Evolutionary conservation across 495 filamentous ascomycete species (phyloP), one percentile per base, ranked within the genome.

Genomic region (Neurospora tetrasperma): DNA sequence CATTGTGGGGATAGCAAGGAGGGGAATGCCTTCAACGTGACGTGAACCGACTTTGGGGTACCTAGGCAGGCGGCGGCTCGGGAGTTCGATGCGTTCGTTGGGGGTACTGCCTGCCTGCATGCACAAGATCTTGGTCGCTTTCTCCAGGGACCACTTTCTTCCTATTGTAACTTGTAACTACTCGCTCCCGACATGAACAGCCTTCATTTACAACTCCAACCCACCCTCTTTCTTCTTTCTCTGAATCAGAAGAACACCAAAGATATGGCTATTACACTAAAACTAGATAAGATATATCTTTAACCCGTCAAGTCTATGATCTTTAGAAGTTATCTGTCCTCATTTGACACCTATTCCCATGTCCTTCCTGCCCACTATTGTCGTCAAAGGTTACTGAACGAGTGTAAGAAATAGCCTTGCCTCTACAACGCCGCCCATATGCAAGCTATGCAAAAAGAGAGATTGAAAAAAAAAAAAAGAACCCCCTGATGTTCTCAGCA

Each of bases 401-500:
- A 66, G 54, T 66, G 54, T 66, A 66, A 66, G 54, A 66, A 66
- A 66, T 66, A 59, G 54, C 54, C 54, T 66, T 66, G 23, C 54
- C 14, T 38, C 54, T 31, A 38, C 27, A 66, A 66, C 54, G 54
- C 54, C 54, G 54, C 23, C 54, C 23, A 35, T 66, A 66, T 66
- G 54, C 54, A 66, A 66, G 23, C 23, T 66, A 66, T 66, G 54
- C 54, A 31, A 66, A 38, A 66, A 31, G 54, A 31, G 54, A 66
- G 48, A 27, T 27, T 11, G 20, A 27, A 59, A 59, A 59, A 11
- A 23, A 12, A 54, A 54, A 27, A 27, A 7, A 14, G 23, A 59
- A 27, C 20, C 48, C 27, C 20, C 48, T 27, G 23, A 59, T 59
- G 48, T 59, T 12, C 23, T 27, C 48, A 59, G 48, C 48, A 59